A percentile compares a stretch with the other conserved stretches of the same genome.
phyloP scores from a whole-genome alignment of 1,284 basidiomycete genomes.

The Sporisorium scitamineum region DNA sequence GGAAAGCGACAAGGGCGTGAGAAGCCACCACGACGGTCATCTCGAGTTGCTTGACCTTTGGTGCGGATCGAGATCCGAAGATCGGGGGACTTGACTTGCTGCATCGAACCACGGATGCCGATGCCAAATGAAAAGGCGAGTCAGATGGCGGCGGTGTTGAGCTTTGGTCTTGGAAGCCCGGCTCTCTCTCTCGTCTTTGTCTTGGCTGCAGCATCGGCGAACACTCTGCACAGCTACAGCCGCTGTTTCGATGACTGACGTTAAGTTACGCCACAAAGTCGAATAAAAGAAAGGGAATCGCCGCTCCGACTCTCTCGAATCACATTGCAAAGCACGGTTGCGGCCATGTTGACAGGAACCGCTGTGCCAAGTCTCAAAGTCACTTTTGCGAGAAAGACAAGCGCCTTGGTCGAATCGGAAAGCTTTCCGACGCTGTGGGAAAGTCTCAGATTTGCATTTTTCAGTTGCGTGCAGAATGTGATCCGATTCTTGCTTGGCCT shows the following conservation, averaged over 20 bases:
- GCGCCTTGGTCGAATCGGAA: not conserved
- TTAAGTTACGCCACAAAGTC: not conserved
- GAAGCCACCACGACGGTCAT: too few species aligned
- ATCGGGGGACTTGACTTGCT: too few species aligned
- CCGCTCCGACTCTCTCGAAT: not conserved
- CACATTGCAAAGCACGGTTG: not conserved
- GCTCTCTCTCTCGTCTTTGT: not conserved
- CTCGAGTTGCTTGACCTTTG: too few species aligned
- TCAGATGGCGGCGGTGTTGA: too few species aligned
- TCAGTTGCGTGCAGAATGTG: not conserved
- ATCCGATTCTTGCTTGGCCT: constrained; percentile 4
- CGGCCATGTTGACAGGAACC: too few species aligned
- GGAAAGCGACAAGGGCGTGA: too few species aligned
- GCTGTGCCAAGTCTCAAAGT: too few species aligned
- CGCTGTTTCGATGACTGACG: not conserved
- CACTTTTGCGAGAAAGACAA: not conserved
- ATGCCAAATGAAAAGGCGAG: too few species aligned
- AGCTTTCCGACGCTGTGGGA: not conserved
- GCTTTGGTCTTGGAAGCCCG: not conserved
- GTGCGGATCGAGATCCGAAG: too few species aligned
- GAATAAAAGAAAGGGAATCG: not conserved
- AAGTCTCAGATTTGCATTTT: not conserved
- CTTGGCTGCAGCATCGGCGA: constrained; percentile 3
- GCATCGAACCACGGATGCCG: too few species aligned
- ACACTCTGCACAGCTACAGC: not conserved